Base-by-base conservation (phyloP, 768 basidiomycete species). In the Sporobolomyces pararoseus region DNA sequence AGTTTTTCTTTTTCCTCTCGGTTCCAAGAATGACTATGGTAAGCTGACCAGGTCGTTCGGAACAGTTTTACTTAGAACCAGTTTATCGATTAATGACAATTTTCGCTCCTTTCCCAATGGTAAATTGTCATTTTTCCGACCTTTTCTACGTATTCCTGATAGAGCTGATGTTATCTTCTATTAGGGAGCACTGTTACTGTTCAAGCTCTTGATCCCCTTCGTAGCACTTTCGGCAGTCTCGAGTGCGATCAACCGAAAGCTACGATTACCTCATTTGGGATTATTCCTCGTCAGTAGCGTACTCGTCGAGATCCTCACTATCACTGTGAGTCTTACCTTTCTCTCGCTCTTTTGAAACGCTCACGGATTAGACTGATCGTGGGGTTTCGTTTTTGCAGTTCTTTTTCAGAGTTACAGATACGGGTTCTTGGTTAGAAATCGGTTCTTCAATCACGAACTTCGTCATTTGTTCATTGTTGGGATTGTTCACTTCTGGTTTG, bases 401-500 rank as follows among this genome's bases (percentile, higher is more conserved):
- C 81, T 92, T 93, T 79, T 87, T 87, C 82, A 85, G 85, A 46
- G 90, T 93, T 32, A 86, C 86, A 29, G 89, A 93, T 78, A 42
- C 75, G 84, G 88, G 91, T 0, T 90, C 88, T 4, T 93, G 91
- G 91, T 81, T 92, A 66, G 89, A 93, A 76, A 93, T 91, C 61
- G 90, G 91, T 9, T 88, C 90, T 76, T 87, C 89, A 0, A 91
- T 93, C 78, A 90, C 85, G 58, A 91, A 91, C 80, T 93, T 91
- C 80, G 88, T 87, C 74, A 89, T 92, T 69, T 86, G 89, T 1
- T 90, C 89, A 1, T 79, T 91, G 44, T 81, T 93, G 63, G 82
- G 89, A 47, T 82, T 90, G 6, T 91, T 89, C 86, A 87, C 88
- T 1, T 88, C 87, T 32, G 89, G 86, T 1, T 85, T 92, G 27